Base-by-base conservation (phyloP, 2,329 filamentous ascomycete genomes). In the Trichoderma sp. region DNA sequence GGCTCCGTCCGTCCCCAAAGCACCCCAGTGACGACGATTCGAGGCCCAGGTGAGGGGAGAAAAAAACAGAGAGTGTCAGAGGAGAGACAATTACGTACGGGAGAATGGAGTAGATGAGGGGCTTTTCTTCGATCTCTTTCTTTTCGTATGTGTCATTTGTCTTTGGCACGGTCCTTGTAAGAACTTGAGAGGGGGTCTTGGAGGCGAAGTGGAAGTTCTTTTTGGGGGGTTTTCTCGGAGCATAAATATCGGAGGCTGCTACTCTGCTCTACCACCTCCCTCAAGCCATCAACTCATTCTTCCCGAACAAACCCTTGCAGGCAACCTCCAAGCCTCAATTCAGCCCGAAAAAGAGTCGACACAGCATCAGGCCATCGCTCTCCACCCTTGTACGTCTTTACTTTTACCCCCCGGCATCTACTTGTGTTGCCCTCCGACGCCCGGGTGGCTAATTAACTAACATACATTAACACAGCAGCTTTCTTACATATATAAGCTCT, bases 221-320 rank as follows among this genome's bases (percentile, higher is more conserved):
- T 20, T n/a, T n/a, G n/a, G 28, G 47, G 50, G 32, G 65, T 26
- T n/a, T 26, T 36, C 36, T 62, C 65, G 57, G 26, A 62, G 57
- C 66, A 69, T 69, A 69, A 69, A 69, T 69, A 62, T 62, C 66
- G 66, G 43, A 34, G 47, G 47, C 57, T 62, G 26, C 57, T 43
- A 43, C 57, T 43, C 65, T 43, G n/a, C 36, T 53, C 66, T 53
- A 13, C 55, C 23, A 20, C 26, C 11, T 9, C 39, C 39, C 39
- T n/a, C 55, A 55, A 57, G 15, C 30, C 28, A 50, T 50, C 9
- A 65, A 28, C n/a, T 39, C 50, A 53, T 57, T 43, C 50, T 67
- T 11, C 50, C 53, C 39, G 39, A 53, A 58, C 28, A 58, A 67
- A 43, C 39, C 50, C 64, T 34, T 67, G 64, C 64, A 67, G 64